Conservation (phyloP, 1,284 basidiomycete genomes). For the Ustanciosporium gigantosporum region DNA sequence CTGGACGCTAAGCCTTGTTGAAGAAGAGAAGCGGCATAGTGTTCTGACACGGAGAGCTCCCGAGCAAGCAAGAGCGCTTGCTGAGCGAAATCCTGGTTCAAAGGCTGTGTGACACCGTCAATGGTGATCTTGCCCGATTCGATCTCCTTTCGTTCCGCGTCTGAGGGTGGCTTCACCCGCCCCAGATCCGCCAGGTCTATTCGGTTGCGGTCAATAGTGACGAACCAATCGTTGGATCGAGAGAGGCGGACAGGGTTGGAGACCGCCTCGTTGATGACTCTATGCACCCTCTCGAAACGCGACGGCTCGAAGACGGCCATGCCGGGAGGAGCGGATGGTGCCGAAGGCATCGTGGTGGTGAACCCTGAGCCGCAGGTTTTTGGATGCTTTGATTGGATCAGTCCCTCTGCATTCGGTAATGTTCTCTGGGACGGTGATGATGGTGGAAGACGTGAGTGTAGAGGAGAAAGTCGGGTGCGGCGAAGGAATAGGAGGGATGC, state of each 20-base stretch:
- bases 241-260: slow-evolving; percentile 36
- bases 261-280: slow-evolving; percentile 42
- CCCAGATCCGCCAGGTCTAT: slow-evolving; percentile 51
- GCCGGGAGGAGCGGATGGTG: too few species aligned
- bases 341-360: too few species aligned
- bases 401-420: too few species aligned
- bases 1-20: slow-evolving; percentile 52
- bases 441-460: too few species aligned
- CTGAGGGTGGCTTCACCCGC: slow-evolving; percentile 37
- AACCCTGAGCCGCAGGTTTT: too few species aligned
- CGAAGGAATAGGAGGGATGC: too few species aligned
- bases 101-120: slow-evolving; percentile 40
- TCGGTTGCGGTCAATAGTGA: slow-evolving; percentile 51
- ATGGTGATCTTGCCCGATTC: slow-evolving; percentile 53
- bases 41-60: slow-evolving; percentile 52
- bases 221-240: slow-evolving; percentile 53
- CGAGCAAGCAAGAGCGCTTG: slow-evolving; percentile 52
- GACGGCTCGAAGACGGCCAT: slow-evolving; percentile 48
- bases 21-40: slow-evolving; percentile 56
- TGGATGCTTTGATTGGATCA: too few species aligned
- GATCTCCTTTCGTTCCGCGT: slow-evolving; percentile 55
- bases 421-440: too few species aligned
- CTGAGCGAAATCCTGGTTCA: slow-evolving; percentile 57
- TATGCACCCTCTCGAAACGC: slow-evolving; percentile 53
- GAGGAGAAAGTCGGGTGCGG: too few species aligned